Percentiles rank a stretch among this genome's conserved stretches.
Conservation (phyloP, 2,329 filamentous ascomycete genomes). For the Colletotrichum tanaceti region DNA sequence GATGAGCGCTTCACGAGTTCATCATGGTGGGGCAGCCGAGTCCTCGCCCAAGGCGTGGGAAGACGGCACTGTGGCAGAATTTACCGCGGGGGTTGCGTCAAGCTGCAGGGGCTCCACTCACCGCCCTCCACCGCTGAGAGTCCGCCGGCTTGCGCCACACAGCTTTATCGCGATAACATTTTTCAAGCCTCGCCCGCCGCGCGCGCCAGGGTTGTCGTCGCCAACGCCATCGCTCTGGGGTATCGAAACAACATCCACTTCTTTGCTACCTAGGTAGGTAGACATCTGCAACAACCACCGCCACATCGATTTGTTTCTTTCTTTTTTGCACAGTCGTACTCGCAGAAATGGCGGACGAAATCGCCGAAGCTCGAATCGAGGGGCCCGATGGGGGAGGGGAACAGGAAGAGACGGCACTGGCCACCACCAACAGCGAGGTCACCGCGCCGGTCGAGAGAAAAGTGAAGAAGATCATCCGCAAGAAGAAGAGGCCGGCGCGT, state of each 20-base stretch:
- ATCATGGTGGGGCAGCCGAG: slow-evolving; percentile 37
- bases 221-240: slow-evolving; percentile 7
- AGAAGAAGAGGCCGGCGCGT: slow-evolving; percentile 89
- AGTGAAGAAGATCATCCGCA: slow-evolving; percentile 91
- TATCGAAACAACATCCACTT: slow-evolving; percentile 1
- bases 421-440: slow-evolving; percentile 57
- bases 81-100: slow-evolving; percentile 40
- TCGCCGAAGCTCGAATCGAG: slow-evolving; percentile 18
- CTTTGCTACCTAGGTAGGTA: not conserved
- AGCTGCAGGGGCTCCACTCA: slow-evolving; percentile 27
- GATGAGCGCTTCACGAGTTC: slow-evolving; percentile 37
- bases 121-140: slow-evolving; percentile 22
- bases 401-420: slow-evolving; percentile 44
- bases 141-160: slow-evolving; percentile 30
- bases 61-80: slow-evolving; percentile 33
- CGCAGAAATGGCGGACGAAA: slow-evolving; percentile 36
- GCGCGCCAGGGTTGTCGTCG: slow-evolving; percentile 9
- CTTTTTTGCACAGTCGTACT: not conserved
- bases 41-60: slow-evolving; percentile 25
- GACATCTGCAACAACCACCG: not conserved
- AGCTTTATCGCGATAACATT: slow-evolving; percentile 37
- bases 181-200: slow-evolving; percentile 20
- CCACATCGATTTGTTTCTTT: not conserved
- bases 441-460: slow-evolving; percentile 66
- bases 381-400: slow-evolving; percentile 10